These are phyloP conservation scores for Dillenia suffruticosa DNA, from an alignment of 164 flowering plant genomes.

Conservation along the genomic window DNA sequence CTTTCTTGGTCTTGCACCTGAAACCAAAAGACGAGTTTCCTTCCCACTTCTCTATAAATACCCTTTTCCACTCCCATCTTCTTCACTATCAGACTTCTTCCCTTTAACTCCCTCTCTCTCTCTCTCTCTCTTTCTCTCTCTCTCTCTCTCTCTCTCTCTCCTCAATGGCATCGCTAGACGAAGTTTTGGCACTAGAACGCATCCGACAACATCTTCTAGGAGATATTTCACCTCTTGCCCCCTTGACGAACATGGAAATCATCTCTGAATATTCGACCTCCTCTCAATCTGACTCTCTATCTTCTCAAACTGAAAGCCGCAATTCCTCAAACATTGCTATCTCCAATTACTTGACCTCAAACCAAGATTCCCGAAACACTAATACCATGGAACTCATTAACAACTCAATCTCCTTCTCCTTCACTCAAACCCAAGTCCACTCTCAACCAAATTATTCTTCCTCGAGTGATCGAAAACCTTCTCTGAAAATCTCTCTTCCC, in stretches of 20 bases:
- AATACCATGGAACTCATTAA: neutral
- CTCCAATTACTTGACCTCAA: slow-evolving; percentile 1
- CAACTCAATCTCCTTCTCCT: neutral
- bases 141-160: neutral
- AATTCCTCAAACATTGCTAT: neutral
- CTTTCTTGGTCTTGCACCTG: too few species aligned
- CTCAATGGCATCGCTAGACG: slow-evolving; percentile 29
- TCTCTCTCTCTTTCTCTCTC: neutral
- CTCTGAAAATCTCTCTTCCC: slow-evolving; percentile 21
- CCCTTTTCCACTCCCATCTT: neutral
- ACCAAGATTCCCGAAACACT: neutral
- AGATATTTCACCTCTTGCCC: slow-evolving; percentile 19
- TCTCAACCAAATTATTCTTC: neutral
- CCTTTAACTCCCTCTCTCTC: neutral
- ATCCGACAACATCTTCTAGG: slow-evolving; percentile 33
- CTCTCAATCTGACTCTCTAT: slow-evolving; percentile 1
- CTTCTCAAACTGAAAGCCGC: slow-evolving; percentile 1
- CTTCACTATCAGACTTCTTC: neutral
- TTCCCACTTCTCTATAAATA: neutral
- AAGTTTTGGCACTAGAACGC: slow-evolving; percentile 27
- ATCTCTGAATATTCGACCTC: too few species aligned
- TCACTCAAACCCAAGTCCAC: neutral
- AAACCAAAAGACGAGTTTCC: too few species aligned
- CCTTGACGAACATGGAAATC: neutral
- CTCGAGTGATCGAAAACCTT: slow-evolving; percentile 19